phyloP scores from a whole-genome alignment of 164 flowering plant species.

The Piper longum region DNA sequence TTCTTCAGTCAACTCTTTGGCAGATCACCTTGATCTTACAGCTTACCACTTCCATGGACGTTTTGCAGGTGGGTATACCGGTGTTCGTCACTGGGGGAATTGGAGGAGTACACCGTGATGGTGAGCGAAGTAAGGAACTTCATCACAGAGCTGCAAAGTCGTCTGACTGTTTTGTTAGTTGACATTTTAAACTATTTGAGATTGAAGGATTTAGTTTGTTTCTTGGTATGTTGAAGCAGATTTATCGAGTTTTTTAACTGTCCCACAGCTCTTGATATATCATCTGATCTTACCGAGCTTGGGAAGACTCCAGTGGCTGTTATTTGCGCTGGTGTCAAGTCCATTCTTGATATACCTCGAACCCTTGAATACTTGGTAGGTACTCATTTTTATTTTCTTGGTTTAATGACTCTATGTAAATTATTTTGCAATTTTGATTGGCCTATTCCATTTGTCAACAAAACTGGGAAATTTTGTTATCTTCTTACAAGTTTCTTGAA shows the following conservation, averaged over 20 bases:
- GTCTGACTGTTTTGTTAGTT: no score
- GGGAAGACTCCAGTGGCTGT: conserved; percentile 91
- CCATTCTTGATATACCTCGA: conserved; percentile 84
- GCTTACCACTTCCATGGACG: neutral
- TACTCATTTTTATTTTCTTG: neutral
- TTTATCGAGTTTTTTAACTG: neutral
- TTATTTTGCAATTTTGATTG: neutral
- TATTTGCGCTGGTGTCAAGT: conserved; percentile 87
- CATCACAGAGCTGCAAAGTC: neutral
- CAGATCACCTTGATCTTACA: neutral
- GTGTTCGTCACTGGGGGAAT: conserved; percentile 93
- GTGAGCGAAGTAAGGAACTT: conserved; percentile 56
- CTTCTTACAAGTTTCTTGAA: neutral
- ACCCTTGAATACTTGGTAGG: conserved; percentile 91
- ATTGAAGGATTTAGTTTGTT: no score
- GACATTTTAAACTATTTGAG: no score
- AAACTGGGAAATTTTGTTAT: neutral
- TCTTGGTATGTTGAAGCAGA: no score
- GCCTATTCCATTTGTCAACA: neutral
- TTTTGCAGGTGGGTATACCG: conserved; percentile 74
- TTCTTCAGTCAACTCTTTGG: neutral
- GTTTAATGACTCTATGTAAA: neutral
- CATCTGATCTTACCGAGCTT: conserved; percentile 94
- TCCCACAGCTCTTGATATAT: conserved; percentile 78
- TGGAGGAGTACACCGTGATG: conserved; percentile 95